Conservation (phyloP, 2,329 filamentous ascomycete genomes). For the Coniochaeta prunicola region DNA sequence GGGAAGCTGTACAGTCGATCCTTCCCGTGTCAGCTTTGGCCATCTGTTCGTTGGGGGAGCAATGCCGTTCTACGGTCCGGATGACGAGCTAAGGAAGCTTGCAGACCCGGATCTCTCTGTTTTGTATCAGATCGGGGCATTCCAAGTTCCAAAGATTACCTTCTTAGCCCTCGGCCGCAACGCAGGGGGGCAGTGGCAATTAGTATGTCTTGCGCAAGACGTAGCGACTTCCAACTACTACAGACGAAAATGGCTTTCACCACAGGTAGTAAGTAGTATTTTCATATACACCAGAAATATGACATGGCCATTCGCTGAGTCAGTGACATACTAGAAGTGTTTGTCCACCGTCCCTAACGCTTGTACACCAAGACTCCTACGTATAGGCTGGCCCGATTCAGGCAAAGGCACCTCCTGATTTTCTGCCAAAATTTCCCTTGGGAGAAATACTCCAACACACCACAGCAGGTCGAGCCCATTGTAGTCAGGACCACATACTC, state of each 20-base stretch:
- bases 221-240: too few relatives aligned
- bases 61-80: not conserved
- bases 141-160: too few relatives aligned
- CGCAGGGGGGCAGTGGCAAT: too few relatives aligned
- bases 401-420: not conserved
- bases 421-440: not conserved
- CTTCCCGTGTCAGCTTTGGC: not conserved
- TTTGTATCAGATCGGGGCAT: not conserved
- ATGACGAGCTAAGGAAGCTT: not conserved
- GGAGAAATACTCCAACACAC: not conserved
- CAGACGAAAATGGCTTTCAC: too few relatives aligned
- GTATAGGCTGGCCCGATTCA: not conserved
- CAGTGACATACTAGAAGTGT: too few relatives aligned
- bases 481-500: not conserved
- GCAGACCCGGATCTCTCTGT: not conserved
- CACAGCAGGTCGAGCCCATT: too few relatives aligned
- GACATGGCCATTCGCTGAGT: too few relatives aligned
- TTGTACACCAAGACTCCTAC: not conserved
- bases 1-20: not conserved
- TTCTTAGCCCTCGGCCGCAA: too few relatives aligned
- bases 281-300: too few relatives aligned
- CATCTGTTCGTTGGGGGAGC: not conserved
- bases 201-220: too few relatives aligned
- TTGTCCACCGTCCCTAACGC: not conserved
- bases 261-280: too few relatives aligned